Base-by-base conservation (phyloP, 306 rosid genomes). In the Spatholobus suberectus region DNA sequence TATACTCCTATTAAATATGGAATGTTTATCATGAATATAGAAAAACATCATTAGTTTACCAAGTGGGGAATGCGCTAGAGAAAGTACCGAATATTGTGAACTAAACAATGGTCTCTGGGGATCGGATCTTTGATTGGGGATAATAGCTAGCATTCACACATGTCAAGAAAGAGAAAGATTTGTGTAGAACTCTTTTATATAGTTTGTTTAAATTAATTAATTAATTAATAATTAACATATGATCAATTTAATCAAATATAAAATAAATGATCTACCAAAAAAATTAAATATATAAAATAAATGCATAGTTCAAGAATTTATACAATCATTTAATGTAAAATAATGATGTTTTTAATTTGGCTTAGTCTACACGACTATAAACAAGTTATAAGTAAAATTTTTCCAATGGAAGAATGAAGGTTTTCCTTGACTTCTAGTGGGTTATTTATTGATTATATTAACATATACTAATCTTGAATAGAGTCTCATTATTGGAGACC, bases 41-140 rank as follows among this genome's bases (percentile, higher is more conserved):
- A 70, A 18, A 46, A 73, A 76, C 24, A 67, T 75, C 49, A 38
- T 69, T 68, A 29, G 68, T 41, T 78, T 85, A 70, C 27, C 13
- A 40, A 86, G 87, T 34, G 85, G 88, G 74, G 12, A 62, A 35
- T 18, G 71, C 3, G 37, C 81, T 40, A 21, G 62, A 74, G 68
- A 79, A 57, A 67, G 57, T 46, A 82, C 81, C 70, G 41, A 74
- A 26, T 40, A 51, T 13, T 21, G 70, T 32, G 12, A 9, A 61
- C 23, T 69, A 61, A 71, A 88, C 59, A 71, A 88, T 35, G 4
- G 73, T 11, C 27, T 17, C 52, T 62, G 0, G 86, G 91, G 90
- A 79, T 89, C 74, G 62, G 86, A 69, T 80, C 47, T 4, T 73
- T 59, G 46, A 49, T 34, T 23, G 6, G 69, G 67, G 82, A 66